Base-by-base conservation (phyloP, 495 filamentous ascomycete genomes). In the Xylaria intraflava region DNA sequence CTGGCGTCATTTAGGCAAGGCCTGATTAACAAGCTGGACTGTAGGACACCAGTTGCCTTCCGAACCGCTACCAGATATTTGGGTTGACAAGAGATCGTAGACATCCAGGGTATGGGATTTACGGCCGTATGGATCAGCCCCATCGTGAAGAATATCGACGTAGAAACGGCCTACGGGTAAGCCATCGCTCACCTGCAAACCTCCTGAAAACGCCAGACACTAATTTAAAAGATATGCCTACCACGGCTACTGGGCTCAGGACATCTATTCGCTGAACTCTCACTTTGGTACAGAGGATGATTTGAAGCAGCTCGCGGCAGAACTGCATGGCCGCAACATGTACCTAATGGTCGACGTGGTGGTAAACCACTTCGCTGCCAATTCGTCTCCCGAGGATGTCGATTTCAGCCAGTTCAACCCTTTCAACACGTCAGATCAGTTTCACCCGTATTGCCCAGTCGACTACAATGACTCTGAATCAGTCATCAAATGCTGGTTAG, bases 41-140 rank as follows among this genome's bases (percentile, higher is more conserved):
- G 50, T 53, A 46, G 23, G 50, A 9, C 16, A 1, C 7, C 4
- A 2, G 22, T 19, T 8, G 9, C n/a, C n/a, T 14, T 30, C 3
- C 17, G 1, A 0, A 1, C 10, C 4, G 17, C 1, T 16, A 0
- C 78, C 33, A 24, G 6, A 9, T 9, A 24, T 35, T n/a, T n/a
- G 4, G 22, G 23, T 19, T 51, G 26, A 51, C 49, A 12, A 6
- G 30, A 29, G 1, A 26, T 29, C 23, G n/a, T 14, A 53, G 51
- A 86, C 51, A 86, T 91, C 62, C 78, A 88, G 61, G 71, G 72
- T 51, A 85, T 90, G 81, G 86, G 88, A 12, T 90, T 90, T 62
- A 85, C 83, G 22, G 85, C 86, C 26, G 78, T 90, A 41, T 90
- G 86, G 87, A 90, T 90, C 48, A 85, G 83, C 0, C 88, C 86